phyloP scores from a whole-genome alignment of 495 filamentous ascomycete species.

The Lindgomyces ingoldianus region DNA sequence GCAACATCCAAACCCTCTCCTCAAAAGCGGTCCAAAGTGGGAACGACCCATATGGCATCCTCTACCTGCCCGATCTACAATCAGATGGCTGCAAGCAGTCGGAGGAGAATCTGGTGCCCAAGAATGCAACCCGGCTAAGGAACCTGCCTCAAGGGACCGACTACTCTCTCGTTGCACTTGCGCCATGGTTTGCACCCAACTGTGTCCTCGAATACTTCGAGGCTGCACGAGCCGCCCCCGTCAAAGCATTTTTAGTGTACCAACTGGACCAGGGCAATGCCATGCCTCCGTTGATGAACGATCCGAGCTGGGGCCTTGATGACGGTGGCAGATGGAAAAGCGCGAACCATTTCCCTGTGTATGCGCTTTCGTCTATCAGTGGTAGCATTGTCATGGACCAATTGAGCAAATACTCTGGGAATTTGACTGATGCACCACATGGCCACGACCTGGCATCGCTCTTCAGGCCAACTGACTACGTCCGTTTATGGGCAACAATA shows the following conservation, averaged over 20 bases:
- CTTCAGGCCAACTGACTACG: constrained; percentile 49
- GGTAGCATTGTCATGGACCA: constrained; percentile 71
- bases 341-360: constrained; percentile 71
- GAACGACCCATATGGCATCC: constrained; percentile 65
- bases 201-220: constrained; percentile 71
- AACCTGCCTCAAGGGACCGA: constrained; percentile 58
- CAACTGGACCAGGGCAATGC: constrained; percentile 57
- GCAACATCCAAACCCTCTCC: constrained; percentile 71
- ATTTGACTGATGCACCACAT: constrained; percentile 59
- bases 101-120: constrained; percentile 61
- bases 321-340: constrained; percentile 66
- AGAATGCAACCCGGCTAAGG: constrained; percentile 69
- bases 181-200: constrained; percentile 75
- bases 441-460: constrained; percentile 55
- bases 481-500: constrained; percentile 64
- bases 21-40: constrained; percentile 55
- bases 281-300: constrained; percentile 61
- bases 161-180: constrained; percentile 72
- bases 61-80: constrained; percentile 75
- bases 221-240: constrained; percentile 58
- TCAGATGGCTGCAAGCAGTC: constrained; percentile 61
- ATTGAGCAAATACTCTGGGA: constrained; percentile 73
- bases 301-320: constrained; percentile 65
- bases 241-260: constrained; percentile 76
- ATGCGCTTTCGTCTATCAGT: constrained; percentile 69